Conservation (phyloP, 2,329 filamentous ascomycete species). For the Lachnellula arida region DNA sequence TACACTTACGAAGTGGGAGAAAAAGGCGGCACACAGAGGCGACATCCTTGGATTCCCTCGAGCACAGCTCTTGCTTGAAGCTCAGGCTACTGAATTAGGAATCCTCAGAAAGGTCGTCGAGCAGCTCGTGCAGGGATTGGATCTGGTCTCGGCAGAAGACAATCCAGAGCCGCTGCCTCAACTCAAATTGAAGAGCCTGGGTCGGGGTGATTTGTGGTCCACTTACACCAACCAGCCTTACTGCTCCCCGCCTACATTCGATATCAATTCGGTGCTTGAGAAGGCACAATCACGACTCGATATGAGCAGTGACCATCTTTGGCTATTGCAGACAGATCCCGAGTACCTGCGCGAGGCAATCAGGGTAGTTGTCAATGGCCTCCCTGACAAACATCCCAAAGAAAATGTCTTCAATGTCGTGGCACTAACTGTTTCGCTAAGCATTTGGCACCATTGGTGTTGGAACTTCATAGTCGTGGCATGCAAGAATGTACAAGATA, state of each 20-base stretch:
- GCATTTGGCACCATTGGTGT: conserved; percentile 5
- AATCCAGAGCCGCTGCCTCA: neutral
- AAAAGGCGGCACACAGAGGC: neutral
- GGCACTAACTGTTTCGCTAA: neutral
- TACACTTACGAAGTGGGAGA: conserved; percentile 6
- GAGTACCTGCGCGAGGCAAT: conserved; percentile 5
- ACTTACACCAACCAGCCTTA: conserved; percentile 8
- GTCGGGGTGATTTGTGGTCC: conserved; percentile 2
- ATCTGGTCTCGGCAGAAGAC: neutral
- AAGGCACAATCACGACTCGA: conserved; percentile 1
- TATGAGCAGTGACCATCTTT: conserved; percentile 6
- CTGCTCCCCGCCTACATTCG: conserved; percentile 6
- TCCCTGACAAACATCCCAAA: neutral
- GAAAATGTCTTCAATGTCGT: neutral
- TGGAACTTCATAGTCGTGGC: conserved; percentile 3
- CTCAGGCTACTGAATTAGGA: neutral
- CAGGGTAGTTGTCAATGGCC: neutral
- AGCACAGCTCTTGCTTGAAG: conserved; percentile 5
- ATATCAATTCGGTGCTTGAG: neutral
- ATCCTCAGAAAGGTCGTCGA: conserved; percentile 6
- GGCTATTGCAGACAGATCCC: conserved; percentile 9
- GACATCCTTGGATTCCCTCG: conserved; percentile 7
- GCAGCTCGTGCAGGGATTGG: conserved; percentile 2
- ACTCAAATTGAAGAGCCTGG: neutral
- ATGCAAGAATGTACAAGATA: neutral